Conservation (phyloP, 2,329 filamentous ascomycete species). For the Geosmithia putterillii region DNA sequence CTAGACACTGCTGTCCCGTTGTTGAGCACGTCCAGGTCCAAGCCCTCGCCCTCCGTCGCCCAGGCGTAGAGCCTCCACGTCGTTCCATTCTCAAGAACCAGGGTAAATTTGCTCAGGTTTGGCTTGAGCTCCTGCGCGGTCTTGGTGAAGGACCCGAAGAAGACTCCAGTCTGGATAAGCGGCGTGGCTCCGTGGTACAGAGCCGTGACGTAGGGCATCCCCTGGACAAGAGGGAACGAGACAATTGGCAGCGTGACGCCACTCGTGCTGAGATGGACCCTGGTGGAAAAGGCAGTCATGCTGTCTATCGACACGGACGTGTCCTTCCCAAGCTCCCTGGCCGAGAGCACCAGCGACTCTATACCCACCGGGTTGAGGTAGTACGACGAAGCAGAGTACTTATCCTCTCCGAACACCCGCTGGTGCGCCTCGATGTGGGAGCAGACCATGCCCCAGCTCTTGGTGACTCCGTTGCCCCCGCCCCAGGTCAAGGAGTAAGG, state of each 20-base stretch:
- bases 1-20: conserved; percentile 53
- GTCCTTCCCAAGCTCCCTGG: conserved; percentile 52
- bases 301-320: conserved; percentile 44
- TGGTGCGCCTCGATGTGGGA: conserved; percentile 61
- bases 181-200: conserved; percentile 61
- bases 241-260: conserved; percentile 45
- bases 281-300: conserved; percentile 45
- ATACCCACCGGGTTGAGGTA: conserved; percentile 76
- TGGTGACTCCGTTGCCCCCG: conserved; percentile 46
- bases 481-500: conserved; percentile 63
- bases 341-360: conserved; percentile 70
- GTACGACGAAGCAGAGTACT: conserved; percentile 48
- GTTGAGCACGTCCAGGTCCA: conserved; percentile 57
- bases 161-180: conserved; percentile 60
- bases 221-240: conserved; percentile 75
- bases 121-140: conserved; percentile 42
- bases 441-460: conserved; percentile 67
- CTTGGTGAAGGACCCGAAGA: conserved; percentile 56
- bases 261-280: conserved; percentile 53
- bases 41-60: conserved; percentile 41
- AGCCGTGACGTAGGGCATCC: conserved; percentile 77
- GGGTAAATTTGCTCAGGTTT: conserved; percentile 63
- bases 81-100: conserved; percentile 58
- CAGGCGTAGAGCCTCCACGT: conserved; percentile 75
- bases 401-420: conserved; percentile 51